A percentile compares a stretch with the other conserved stretches of the same genome.
phyloP scores from a whole-genome alignment of 805 yeast genomes.

The Yamadazyma paraphyllophila region DNA sequence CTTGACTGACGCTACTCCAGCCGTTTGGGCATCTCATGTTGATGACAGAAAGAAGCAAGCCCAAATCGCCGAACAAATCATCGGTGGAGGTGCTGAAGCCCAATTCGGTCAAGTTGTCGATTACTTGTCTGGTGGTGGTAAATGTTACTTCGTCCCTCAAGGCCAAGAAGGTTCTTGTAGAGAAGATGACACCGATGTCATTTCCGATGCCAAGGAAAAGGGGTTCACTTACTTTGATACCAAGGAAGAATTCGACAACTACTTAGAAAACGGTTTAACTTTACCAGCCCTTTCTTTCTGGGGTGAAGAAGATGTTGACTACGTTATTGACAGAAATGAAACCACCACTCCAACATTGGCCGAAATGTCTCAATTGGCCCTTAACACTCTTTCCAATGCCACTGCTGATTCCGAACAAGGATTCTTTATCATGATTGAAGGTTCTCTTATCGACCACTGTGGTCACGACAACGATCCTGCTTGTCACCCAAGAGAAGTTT shows the following conservation, averaged over 20 bases:
- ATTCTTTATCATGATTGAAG: conserved; percentile 81
- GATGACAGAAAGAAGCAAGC: conserved; percentile 76
- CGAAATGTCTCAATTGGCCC: conserved; percentile 74
- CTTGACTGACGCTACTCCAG: conserved; percentile 94
- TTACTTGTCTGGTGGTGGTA: conserved; percentile 87
- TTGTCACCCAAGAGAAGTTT: conserved; percentile 83
- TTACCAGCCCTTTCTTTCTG: conserved; percentile 77
- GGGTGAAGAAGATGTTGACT: conserved; percentile 78
- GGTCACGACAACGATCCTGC: conserved; percentile 92
- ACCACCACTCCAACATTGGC: conserved; percentile 66
- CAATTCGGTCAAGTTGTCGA: conserved; percentile 77
- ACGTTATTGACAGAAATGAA: conserved; percentile 71
- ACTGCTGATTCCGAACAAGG: conserved; percentile 73
- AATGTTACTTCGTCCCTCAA: conserved; percentile 73
- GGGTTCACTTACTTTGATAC: conserved; percentile 59
- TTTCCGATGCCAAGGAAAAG: conserved; percentile 54
- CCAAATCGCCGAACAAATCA: conserved; percentile 80
- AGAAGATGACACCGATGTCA: conserved; percentile 63
- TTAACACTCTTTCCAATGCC: conserved; percentile 60
- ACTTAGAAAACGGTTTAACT: conserved; percentile 55
- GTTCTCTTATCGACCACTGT: conserved; percentile 90
- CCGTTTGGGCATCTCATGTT: conserved; percentile 80
- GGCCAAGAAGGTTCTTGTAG: conserved; percentile 58
- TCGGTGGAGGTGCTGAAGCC: conserved; percentile 56
- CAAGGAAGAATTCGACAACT: conserved; percentile 55